These are phyloP conservation scores for Tricholoma furcatifolium DNA, from an alignment of 768 basidiomycete species.

Conservation along the genomic window DNA sequence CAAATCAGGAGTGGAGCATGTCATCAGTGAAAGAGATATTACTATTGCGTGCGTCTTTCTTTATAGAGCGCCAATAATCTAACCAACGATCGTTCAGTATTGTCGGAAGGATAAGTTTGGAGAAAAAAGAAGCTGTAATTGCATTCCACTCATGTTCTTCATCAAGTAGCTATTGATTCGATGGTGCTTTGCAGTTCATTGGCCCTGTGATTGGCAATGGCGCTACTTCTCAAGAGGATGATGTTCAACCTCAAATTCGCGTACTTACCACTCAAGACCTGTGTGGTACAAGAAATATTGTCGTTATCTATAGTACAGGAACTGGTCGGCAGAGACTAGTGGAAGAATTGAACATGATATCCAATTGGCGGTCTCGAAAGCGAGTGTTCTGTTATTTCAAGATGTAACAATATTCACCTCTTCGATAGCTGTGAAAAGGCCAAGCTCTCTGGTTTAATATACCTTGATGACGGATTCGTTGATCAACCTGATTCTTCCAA, in stretches of 20 bases:
- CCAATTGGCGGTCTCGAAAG: neutral
- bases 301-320: neutral
- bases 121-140: neutral
- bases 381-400: neutral
- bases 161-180: neutral
- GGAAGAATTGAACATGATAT: neutral
- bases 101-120: neutral
- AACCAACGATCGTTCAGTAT: neutral
- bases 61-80: neutral
- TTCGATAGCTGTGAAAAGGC: no score
- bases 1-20: no score
- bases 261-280: neutral
- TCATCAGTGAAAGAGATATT: neutral
- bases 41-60: neutral
- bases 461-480: no score
- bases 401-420: no score
- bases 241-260: neutral
- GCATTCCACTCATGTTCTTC: neutral
- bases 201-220: neutral
- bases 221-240: neutral
- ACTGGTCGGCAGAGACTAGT: neutral
- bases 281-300: neutral
- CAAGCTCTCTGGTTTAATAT: no score
- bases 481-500: no score
- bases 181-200: neutral